Evolutionary conservation across 768 basidiomycete genomes (phyloP).

Genomic region (Agrocybe pediades): DNA sequence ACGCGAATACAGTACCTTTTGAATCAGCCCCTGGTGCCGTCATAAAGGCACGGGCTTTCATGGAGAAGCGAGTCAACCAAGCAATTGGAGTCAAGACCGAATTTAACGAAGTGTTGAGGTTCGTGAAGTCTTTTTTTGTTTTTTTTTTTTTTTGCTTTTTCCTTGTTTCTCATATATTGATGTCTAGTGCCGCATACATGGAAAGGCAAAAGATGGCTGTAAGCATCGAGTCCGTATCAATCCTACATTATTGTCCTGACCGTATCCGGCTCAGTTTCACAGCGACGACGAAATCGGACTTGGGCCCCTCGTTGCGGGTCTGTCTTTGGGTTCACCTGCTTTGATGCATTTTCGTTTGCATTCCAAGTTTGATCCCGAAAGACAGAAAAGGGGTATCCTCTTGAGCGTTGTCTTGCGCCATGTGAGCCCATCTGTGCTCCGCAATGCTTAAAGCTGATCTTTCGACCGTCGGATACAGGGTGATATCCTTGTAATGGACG

Average conservation of each 20-base stretch:
- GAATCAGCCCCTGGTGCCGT: slow-evolving; percentile 60
- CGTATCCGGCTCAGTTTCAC: slow-evolving; percentile 56
- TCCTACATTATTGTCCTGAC: background rate
- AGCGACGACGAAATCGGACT: slow-evolving; percentile 77
- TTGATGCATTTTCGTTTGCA: slow-evolving; percentile 76
- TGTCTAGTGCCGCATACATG: slow-evolving; percentile 76
- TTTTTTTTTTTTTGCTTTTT: background rate
- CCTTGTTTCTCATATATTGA: background rate
- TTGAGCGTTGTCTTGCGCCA: slow-evolving; percentile 67
- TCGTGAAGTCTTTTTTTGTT: background rate
- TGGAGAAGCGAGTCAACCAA: slow-evolving; percentile 52
- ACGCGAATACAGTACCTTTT: slow-evolving; percentile 72
- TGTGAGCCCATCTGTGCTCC: slow-evolving; percentile 38
- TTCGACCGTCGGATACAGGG: slow-evolving; percentile 45
- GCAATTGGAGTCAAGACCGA: slow-evolving; percentile 39
- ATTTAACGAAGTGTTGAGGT: slow-evolving; percentile 81
- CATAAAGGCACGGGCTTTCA: slow-evolving; percentile 55
- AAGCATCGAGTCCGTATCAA: slow-evolving; percentile 21
- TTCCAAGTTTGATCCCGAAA: slow-evolving; percentile 33
- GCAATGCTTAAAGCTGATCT: background rate
- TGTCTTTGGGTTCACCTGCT: slow-evolving; percentile 78
- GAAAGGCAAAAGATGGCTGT: slow-evolving; percentile 85
- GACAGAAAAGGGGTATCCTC: slow-evolving; percentile 35
- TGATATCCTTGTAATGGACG: slow-evolving; percentile 80
- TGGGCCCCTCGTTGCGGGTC: slow-evolving; percentile 71